Base-by-base conservation (phyloP, 2,329 filamentous ascomycete species). In the Aspergillus piperis region DNA sequence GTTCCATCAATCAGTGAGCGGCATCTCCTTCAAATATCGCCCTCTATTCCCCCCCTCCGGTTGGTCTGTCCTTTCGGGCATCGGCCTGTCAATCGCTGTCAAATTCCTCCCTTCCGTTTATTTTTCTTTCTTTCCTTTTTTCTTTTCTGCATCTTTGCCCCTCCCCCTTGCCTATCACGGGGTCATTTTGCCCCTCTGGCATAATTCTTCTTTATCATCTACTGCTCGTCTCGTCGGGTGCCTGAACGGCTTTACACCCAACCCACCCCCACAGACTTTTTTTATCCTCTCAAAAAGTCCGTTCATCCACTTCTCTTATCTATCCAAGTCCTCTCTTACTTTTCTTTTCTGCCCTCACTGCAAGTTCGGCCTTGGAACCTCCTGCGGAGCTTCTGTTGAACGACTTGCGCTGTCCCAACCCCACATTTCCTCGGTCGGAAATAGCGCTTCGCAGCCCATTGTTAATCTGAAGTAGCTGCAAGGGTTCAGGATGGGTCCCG, bases 401-500 rank as follows among this genome's bases (percentile, higher is more conserved):
- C 21, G 13, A 15, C 3, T 27, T 30, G 48, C 38, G 49, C 44
- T 36, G 13, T 55, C 17, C 15, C 8, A 30, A 21, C 17, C 15
- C 56, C 50, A 36, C 52, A 53, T 52, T 49, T 41, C 19, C 23
- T 44, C 53, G 53, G 52, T 60, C 54, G 53, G 32, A 50, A 10
- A 38, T 60, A 23, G 50, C 48, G 41, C 21, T 17, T 36, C 13
- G 54, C 49, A 32, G n/a, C 17, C 55, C 25, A 59, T 62, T 50
- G 32, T 13, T 36, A 36, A 36, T 36, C 32, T 36, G 10, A 36
- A 5, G 11, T 15, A 49, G 47, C 44, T 54, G 50, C 54, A 61
- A 47, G 52, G 62, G 56, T 54, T 57, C 58, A 63, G 27, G n/a
- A 77, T 74, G 71, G 66, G 64, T 48, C 66, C 72, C 59, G 66